Conservation (phyloP, 2,329 filamentous ascomycete genomes). For the Fonsecaea erecta region DNA sequence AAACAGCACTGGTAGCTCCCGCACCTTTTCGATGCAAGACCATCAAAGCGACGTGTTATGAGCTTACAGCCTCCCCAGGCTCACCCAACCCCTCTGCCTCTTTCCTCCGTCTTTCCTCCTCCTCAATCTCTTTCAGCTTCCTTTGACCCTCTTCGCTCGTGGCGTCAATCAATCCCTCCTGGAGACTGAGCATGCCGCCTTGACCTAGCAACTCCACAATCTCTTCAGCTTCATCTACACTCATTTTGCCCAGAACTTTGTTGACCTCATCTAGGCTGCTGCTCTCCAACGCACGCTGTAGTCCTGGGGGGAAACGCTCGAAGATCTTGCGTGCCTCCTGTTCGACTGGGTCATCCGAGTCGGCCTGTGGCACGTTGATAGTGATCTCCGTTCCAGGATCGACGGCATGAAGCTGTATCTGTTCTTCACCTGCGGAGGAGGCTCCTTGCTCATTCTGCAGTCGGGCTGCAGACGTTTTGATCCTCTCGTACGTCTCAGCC, state of each 20-base stretch:
- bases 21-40: background rate
- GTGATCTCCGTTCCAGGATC: slow-evolving; percentile 91
- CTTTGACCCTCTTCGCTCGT: slow-evolving; percentile 85
- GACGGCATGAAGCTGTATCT: slow-evolving; percentile 96
- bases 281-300: slow-evolving; percentile 82
- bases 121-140: slow-evolving; percentile 75
- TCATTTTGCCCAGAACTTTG: slow-evolving; percentile 85
- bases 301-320: slow-evolving; percentile 77
- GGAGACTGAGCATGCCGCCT: slow-evolving; percentile 86
- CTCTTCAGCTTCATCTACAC: slow-evolving; percentile 83
- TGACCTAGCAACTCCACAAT: slow-evolving; percentile 79
- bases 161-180: slow-evolving; percentile 92
- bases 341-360: slow-evolving; percentile 66
- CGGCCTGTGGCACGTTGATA: slow-evolving; percentile 75
- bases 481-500: slow-evolving; percentile 80
- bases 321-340: slow-evolving; percentile 74
- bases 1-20: background rate
- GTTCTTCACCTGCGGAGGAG: slow-evolving; percentile 74
- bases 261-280: slow-evolving; percentile 89
- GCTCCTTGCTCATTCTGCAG: slow-evolving; percentile 65
- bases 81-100: slow-evolving; percentile 21
- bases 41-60: slow-evolving; percentile 2
- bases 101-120: slow-evolving; percentile 51
- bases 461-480: slow-evolving; percentile 75
- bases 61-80: slow-evolving; percentile 34